Conservation (phyloP, 805 yeast species). For the Kazachstania viticola region DNA sequence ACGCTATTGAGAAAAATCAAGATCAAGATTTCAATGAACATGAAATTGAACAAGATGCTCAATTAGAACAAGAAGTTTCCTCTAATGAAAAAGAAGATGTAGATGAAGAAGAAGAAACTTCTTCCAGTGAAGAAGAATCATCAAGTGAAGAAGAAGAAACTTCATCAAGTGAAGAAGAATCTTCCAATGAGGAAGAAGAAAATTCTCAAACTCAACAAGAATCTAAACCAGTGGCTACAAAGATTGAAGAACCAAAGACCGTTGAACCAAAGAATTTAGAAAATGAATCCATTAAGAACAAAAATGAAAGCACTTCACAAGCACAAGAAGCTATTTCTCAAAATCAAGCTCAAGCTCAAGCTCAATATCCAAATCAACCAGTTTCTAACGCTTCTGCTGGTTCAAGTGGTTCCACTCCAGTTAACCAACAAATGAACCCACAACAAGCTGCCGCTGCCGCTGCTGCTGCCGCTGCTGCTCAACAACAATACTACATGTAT, state of each 20-base stretch:
- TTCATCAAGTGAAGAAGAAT: slow-evolving; percentile 4
- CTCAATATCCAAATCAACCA: slow-evolving; percentile 7
- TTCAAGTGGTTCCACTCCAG: slow-evolving; percentile 12
- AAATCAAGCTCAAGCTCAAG: slow-evolving; percentile 1
- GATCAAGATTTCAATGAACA: slow-evolving; percentile 5
- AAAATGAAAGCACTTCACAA: background rate
- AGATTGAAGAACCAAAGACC: slow-evolving; percentile 3
- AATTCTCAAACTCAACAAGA: slow-evolving; percentile 1
- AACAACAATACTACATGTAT: slow-evolving; percentile 28
- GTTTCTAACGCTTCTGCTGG: too few species aligned
- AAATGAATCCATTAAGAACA: too few species aligned
- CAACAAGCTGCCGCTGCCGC: slow-evolving; percentile 14
- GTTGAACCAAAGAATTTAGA: too few species aligned
- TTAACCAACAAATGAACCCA: slow-evolving; percentile 10
- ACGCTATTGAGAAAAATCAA: slow-evolving; percentile 10
- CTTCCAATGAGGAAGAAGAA: slow-evolving; percentile 2
- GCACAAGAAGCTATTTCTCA: background rate
- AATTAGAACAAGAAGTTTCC: slow-evolving; percentile 2
- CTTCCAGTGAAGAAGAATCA: slow-evolving; percentile 4
- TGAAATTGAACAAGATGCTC: slow-evolving; percentile 1
- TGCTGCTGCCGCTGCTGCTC: slow-evolving; percentile 9
- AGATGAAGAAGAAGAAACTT: slow-evolving; percentile 3
- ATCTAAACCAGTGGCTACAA: slow-evolving; percentile 1
- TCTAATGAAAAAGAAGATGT: slow-evolving; percentile 5
- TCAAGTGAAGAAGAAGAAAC: slow-evolving; percentile 3